Evolutionary conservation across 2,329 filamentous ascomycete genomes (phyloP), one percentile per base, ranked within the genome.

Genomic region (Aspergillus bombycis): DNA sequence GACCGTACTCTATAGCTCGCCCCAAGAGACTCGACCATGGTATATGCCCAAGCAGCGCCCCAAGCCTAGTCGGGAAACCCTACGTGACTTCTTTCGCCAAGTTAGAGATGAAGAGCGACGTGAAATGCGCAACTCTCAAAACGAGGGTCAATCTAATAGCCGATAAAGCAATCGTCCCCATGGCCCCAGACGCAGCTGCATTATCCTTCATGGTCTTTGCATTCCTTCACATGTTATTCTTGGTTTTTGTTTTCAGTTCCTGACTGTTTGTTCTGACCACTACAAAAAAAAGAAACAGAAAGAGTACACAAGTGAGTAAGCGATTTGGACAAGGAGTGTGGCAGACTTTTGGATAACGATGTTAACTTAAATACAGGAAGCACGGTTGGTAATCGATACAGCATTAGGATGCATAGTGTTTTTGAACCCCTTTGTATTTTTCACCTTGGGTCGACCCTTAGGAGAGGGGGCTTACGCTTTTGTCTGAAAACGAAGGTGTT

Each of bases 71-170:
- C 26, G 32, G 28, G 66, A 65, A 43, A 67, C 70, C 36, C 62
- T 74, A 19, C 67, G 65, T 11, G 65, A 63, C 53, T 73, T 72
- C 41, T 72, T 73, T 30, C 65, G 65, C n/a, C 53, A 63, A 16
- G 54, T 74, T 50, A 64, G 67, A 34, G 67, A 70, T 19, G 70
- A 74, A 57, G 71, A 74, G 62, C 34, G 32, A 36, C 58, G 60
- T 41, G 65, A 67, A 64, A 66, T 74, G 38, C 59, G 65, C 16
- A 67, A 67, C 45, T 28, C 45, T 23, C 21, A 48, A 9, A 48
- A 26, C 12, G 32, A 23, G 11, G 11, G 9, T 12, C 52, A 21
- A 36, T 32, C 26, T 54, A 36, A 36, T 36, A 32, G 32, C 52
- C 19, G 12, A 19, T 54, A 52, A 32, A 28, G 48, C 26, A 28